Conservation (phyloP, 2,329 filamentous ascomycete species). For the Fusarium sp. region DNA sequence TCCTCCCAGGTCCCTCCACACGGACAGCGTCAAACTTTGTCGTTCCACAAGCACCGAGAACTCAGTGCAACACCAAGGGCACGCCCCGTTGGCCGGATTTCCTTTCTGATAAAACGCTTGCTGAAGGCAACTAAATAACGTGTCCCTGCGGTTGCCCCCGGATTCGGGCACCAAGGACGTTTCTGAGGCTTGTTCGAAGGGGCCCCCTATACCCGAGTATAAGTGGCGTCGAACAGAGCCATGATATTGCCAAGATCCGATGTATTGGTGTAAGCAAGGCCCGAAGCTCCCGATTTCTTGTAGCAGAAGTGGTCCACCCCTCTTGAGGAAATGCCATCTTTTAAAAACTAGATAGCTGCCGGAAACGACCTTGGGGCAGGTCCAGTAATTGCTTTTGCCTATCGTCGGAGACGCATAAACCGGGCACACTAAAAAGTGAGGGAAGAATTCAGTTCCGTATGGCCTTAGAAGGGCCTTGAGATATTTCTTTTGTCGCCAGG, state of each 20-base stretch:
- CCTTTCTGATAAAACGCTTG: not conserved
- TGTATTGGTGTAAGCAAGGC: slow-evolving; percentile 8
- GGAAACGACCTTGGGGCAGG: slow-evolving; percentile 11
- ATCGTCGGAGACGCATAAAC: not conserved
- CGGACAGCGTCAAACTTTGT: not conserved
- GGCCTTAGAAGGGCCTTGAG: slow-evolving; percentile 8
- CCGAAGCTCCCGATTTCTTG: not conserved
- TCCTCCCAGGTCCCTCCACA: slow-evolving; percentile 17
- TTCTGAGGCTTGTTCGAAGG: too few species aligned
- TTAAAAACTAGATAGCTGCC: slow-evolving; percentile 16
- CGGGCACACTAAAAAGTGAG: rapidly evolving
- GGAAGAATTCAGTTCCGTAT: not conserved
- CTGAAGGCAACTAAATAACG: not conserved
- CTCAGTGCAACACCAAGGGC: slow-evolving; percentile 9
- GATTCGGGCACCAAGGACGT: too few species aligned
- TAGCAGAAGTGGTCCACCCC: not conserved
- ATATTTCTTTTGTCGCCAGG: not conserved
- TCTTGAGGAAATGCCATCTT: not conserved
- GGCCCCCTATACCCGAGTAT: too few species aligned
- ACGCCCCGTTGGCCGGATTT: not conserved
- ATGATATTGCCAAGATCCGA: not conserved
- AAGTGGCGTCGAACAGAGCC: not conserved
- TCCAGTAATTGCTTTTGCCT: not conserved
- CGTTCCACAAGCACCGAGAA: not conserved
- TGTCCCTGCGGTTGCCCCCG: not conserved